Conservation (phyloP, 208 protist genomes). For the Vickermania ingenoplastis region DNA sequence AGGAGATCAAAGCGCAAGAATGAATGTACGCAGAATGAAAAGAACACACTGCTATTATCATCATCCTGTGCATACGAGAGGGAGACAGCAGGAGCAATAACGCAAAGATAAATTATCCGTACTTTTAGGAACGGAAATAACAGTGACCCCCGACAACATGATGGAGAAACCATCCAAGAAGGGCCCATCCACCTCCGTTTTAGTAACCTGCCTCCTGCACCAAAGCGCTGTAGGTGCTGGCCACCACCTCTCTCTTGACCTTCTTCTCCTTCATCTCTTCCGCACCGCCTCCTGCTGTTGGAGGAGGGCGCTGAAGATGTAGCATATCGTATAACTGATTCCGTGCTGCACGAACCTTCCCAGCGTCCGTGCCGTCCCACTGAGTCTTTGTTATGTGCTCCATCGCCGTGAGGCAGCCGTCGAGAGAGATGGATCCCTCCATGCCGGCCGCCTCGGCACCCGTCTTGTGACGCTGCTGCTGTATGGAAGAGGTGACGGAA, state of each 20-base stretch:
- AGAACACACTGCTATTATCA: too few species aligned
- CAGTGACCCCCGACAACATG: too few species aligned
- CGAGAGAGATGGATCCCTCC: conserved; percentile 4
- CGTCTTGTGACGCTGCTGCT: not conserved
- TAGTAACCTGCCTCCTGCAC: conserved; percentile 82
- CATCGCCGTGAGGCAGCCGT: conserved; percentile 40
- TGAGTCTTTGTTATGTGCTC: conserved; percentile 38
- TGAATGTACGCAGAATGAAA: too few species aligned
- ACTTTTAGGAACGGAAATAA: too few species aligned
- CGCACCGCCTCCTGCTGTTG: conserved; percentile 3
- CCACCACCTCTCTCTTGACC: conserved; percentile 19
- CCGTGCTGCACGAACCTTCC: conserved; percentile 45
- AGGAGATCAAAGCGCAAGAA: too few species aligned
- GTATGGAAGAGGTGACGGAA: conserved; percentile 27
- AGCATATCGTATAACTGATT: conserved; percentile 75
- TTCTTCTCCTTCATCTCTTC: conserved; percentile 7
- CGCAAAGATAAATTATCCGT: too few species aligned
- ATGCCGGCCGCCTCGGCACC: not conserved
- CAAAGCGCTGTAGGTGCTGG: conserved; percentile 62
- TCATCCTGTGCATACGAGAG: too few species aligned
- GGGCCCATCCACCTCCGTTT: too few species aligned
- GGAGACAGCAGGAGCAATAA: too few species aligned
- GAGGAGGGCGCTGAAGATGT: conserved; percentile 18
- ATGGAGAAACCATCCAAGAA: too few species aligned
- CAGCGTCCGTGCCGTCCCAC: conserved; percentile 75